These are phyloP conservation scores for Wickerhamomyces kurtzmanii DNA, from an alignment of 805 yeast species.

Conservation along the genomic window DNA sequence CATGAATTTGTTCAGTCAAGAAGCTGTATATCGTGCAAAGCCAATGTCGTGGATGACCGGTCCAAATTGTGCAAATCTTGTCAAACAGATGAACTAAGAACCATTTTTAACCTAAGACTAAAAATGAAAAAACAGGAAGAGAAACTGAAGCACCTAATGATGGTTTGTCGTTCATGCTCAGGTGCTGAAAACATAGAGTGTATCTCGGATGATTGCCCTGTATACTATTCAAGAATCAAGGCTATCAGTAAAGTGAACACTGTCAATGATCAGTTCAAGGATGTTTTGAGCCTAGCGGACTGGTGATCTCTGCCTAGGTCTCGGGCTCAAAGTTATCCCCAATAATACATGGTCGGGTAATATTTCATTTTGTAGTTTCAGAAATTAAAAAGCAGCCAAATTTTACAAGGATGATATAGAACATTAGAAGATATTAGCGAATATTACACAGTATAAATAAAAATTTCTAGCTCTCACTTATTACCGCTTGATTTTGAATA, in stretches of 20 bases:
- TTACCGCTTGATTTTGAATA: too few species aligned
- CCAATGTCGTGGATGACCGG: conserved; percentile 11
- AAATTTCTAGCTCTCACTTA: too few species aligned
- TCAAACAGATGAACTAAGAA: conserved; percentile 21
- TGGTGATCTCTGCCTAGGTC: too few species aligned
- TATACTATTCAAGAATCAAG: conserved; percentile 45
- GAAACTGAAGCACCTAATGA: conserved; percentile 17
- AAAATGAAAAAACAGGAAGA: conserved; percentile 16
- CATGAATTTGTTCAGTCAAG: conserved; percentile 14
- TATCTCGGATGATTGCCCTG: conserved; percentile 54
- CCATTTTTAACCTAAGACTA: conserved; percentile 22
- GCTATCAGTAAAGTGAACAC: conserved; percentile 20
- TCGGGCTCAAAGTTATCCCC: too few species aligned
- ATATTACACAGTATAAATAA: too few species aligned
- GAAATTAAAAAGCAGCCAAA: too few species aligned
- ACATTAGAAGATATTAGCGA: too few species aligned
- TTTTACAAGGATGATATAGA: too few species aligned
- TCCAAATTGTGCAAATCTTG: conserved; percentile 25
- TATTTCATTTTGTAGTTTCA: too few species aligned
- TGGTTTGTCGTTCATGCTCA: conserved; percentile 28
- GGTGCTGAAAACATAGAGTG: conserved; percentile 30
- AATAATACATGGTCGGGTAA: too few species aligned
- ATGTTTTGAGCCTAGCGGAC: too few species aligned
- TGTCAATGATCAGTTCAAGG: conserved; percentile 4
- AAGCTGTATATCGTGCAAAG: conserved; percentile 20